Base-by-base conservation (phyloP, 1,139 yeast species). In the Yamadazyma kanchanaburiensis region DNA sequence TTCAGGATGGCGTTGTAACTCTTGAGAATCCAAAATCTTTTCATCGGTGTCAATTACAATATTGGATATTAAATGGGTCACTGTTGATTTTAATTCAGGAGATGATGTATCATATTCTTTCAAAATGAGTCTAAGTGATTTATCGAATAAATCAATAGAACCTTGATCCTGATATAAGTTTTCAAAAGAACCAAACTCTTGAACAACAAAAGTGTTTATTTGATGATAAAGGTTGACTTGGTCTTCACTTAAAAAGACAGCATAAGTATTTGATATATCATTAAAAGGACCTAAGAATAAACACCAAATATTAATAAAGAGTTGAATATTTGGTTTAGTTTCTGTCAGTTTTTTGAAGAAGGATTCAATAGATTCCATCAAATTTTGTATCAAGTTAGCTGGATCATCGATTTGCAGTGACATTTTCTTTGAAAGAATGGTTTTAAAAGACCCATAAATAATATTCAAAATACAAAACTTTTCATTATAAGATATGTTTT, bases 271-370 rank as follows among this genome's bases (percentile, higher is more conserved):
- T 37, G 34, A 36, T 1, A 40, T 27, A 7, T 37, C 40, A 11
- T 46, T 40, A n/a, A 44, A 29, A 5, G 51, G 38, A 7, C 33
- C 33, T 12, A 59, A 38, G 12, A 64, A 39, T 4, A 47, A 33
- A 29, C 48, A 49, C 69, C 70, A 65, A 3, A 62, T 33, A 12
- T 42, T 38, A 25, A 66, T 35, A 36, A 62, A 65, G 1, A 48
- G 42, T 2, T 20, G 38, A 34, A 25, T 51, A 46, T 12, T 47
- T 33, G 5, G 37, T 27, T 6, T 42, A 26, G 1, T 41, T 26
- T 52, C 53, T 14, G 43, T 31, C 53, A 55, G 55, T 6, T 43
- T 27, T 4, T 36, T 32, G 20, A 47, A 53, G 11, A 65, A 31
- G 2, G 44, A 31, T 2, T 58, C 52, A 3, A 64, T 32, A 30